Evolutionary conservation across 176 grass and related monocot genomes (phyloP), one percentile per base, ranked within the genome.

Genomic region (Pontederia crassipes): DNA sequence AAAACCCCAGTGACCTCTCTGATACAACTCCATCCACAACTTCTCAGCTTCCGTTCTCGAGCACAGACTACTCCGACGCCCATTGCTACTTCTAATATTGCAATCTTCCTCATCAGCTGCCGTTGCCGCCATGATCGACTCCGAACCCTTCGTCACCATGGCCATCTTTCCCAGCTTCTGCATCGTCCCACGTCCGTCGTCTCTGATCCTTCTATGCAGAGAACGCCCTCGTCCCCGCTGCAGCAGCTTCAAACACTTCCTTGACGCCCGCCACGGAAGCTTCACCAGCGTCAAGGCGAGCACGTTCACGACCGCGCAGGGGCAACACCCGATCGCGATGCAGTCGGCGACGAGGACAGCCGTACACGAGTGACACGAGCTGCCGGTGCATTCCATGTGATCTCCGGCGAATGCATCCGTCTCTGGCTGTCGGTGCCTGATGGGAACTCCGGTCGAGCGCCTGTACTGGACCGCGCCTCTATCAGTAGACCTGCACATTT

Each of bases 311-410:
- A 85, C 73, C 15, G 92, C 87, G 66, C 81, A 97, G 35, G 92
- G 92, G 72, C 92, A 97, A 75, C 55, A 81, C 67, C 86, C 80
- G 20, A 97, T 73, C 17, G 87, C 87, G 61, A 97, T 67, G 78
- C 87, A 97, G 86, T 72, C 78, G n/a, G 78, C 87, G 72, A 81
- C 2, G 18, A 69, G 57, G 69, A 81, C 63, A 11, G 81, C 84
- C 46, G 78, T 69, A 81, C 92, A 97, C 29, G 84, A 77, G 62
- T 63, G 72, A 48, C 92, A 97, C 8, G 83, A 67, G 51, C 71
- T 75, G 4, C 74, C 47, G 4, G 75, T 70, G 55, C 83, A 84
- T 28, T 76, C 72, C n/a, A 74, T n/a, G 1, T 65, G 56, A 27
- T 81, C 80, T 0, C 40, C 28, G 12, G 45, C 67, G 32, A 7